Base-by-base conservation (phyloP, 176 grass and related monocot species). In the Carex littledalei region DNA sequence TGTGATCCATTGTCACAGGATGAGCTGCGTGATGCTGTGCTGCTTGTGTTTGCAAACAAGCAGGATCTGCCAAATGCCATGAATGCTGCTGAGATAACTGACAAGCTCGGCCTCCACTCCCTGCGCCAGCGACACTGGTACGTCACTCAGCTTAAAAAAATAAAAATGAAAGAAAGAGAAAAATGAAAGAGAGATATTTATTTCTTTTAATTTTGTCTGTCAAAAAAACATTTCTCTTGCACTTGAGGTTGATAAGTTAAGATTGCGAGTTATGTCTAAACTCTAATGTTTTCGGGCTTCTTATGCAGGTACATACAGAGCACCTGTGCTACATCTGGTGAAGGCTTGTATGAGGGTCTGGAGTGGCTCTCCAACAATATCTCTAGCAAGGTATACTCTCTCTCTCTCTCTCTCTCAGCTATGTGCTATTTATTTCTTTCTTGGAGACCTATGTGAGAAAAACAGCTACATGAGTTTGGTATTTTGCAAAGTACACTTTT, bases 271-370 rank as follows among this genome's bases (percentile, higher is more conserved):
- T 35, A n/a, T 32, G 13, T 35, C 52, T 80, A 14, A 31, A 31
- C 32, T 80, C 1, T 58, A 80, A 43, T n/a, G 2, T n/a, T 72
- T 72, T 45, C 2, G 35, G 35, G 68, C 35, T 70, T 15, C 37
- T 78, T 78, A 8, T 29, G 24, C 60, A 83, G 81, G 81, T 83
- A 83, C 39, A 83, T 83, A 52, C 81, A 83, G 63, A 83, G 81
- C 81, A 83, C 81, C 24, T 83, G 81, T 52, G 81, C 81, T 68
- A 83, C 81, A 66, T 68, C 81, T 68, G 81, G 81, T 52, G 81
- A 83, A 83, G 81, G 81, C 14, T 54, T 83, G 81, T 83, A 83
- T 83, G 81, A 83, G 60, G 81, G 81, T 83, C 81, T 83, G 18
- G 81, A 83, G 2, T 83, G 81, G 81, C 81, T 83, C 43, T 83